Conservation (phyloP, 176 grass and related monocot genomes). For the Oryza longistaminata region DNA sequence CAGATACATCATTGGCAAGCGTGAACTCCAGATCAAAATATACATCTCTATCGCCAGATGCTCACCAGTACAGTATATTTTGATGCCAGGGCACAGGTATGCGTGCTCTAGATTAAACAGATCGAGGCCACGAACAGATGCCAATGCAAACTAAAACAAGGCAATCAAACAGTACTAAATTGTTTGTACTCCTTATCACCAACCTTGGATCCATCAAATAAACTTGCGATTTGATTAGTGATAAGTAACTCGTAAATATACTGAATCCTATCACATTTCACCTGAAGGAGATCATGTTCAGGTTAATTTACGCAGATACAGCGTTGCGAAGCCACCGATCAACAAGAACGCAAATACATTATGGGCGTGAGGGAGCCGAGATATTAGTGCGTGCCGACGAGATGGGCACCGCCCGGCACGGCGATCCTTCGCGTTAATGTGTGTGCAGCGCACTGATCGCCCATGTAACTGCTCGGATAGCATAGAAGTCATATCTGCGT, state of each 20-base stretch:
- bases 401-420: background rate
- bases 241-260: background rate
- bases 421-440: background rate
- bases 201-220: background rate
- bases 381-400: background rate
- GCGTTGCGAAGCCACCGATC: conserved; percentile 8
- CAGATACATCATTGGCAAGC: background rate
- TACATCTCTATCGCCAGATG: background rate
- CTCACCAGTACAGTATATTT: background rate
- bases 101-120: background rate
- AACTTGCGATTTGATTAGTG: background rate
- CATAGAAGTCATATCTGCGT: no score
- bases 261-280: background rate
- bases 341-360: background rate
- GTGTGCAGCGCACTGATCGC: background rate
- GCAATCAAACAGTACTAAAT: background rate
- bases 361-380: background rate
- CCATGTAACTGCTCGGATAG: background rate
- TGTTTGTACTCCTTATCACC: background rate
- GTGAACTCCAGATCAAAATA: background rate
- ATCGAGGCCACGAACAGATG: background rate
- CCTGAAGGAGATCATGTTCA: background rate
- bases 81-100: background rate
- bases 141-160: background rate
- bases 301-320: no score